phyloP scores from a whole-genome alignment of 2,329 filamentous ascomycete species.

The Phialophora verrucosa region DNA sequence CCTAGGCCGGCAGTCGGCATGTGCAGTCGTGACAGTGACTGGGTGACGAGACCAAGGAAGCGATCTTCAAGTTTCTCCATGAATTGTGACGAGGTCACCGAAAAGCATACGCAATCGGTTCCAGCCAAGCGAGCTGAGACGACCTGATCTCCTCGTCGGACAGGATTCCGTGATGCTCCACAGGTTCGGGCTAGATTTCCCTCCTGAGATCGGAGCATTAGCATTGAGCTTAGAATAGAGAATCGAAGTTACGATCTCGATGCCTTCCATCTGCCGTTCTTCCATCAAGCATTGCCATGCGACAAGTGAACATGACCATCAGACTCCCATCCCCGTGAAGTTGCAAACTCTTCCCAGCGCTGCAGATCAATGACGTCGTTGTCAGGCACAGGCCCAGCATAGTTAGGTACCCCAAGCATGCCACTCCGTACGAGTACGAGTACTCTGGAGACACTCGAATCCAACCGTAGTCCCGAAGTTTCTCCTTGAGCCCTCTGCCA shows the following conservation, averaged over 20 bases:
- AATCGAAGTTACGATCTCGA: not conserved
- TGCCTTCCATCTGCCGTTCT: not conserved
- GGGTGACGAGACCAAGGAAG: constrained; percentile 2
- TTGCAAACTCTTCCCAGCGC: not conserved
- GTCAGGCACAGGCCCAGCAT: too few species aligned
- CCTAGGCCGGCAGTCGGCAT: not conserved
- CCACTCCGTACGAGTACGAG: too few species aligned
- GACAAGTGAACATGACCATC: not conserved
- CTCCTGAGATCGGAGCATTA: not conserved
- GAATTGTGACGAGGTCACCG: not conserved
- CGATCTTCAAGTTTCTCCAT: not conserved
- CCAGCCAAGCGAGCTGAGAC: not conserved
- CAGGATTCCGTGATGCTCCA: not conserved
- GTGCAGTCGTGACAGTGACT: not conserved
- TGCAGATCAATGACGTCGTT: too few species aligned
- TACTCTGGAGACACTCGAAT: too few species aligned
- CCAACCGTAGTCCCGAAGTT: too few species aligned
- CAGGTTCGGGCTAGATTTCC: not conserved
- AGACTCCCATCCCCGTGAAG: not conserved
- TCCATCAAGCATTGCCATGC: not conserved
- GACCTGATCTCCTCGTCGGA: not conserved
- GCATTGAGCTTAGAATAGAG: not conserved
- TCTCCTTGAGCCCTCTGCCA: too few species aligned
- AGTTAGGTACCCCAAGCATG: too few species aligned
- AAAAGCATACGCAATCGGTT: not conserved